Conservation (phyloP, 768 basidiomycete genomes). For the Panaeolus cyanescens region DNA sequence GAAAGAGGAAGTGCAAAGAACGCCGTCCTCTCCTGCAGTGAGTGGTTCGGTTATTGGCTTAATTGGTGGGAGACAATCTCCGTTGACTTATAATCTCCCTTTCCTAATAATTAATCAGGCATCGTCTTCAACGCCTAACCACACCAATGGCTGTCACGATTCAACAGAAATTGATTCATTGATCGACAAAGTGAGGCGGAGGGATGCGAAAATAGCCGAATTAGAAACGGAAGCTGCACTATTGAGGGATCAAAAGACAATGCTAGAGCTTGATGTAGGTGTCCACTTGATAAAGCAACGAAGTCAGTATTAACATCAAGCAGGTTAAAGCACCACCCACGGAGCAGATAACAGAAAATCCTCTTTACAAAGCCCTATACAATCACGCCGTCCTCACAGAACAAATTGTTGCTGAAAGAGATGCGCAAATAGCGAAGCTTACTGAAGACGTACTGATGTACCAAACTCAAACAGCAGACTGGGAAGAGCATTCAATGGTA, state of each 20-base stretch:
- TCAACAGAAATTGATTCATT: conserved; percentile 36
- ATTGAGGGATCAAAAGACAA: conserved; percentile 46
- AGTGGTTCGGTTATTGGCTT: conserved; percentile 56
- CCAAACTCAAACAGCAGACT: conserved; percentile 41
- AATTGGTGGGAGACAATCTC: conserved; percentile 62
- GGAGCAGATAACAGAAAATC: conserved; percentile 47
- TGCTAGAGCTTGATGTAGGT: conserved; percentile 48
- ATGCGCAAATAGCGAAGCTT: conserved; percentile 38
- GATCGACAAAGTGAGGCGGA: conserved; percentile 41
- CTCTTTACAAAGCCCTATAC: conserved; percentile 57
- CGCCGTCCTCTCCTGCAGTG: conserved; percentile 70
- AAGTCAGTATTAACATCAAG: background rate
- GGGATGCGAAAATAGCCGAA: conserved; percentile 47
- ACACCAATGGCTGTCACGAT: conserved; percentile 40
- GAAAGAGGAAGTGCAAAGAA: conserved; percentile 50
- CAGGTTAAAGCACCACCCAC: conserved; percentile 46
- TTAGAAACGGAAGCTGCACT: conserved; percentile 46
- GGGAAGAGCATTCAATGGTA: conserved; percentile 48
- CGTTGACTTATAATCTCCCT: conserved; percentile 38
- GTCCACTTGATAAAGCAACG: background rate
- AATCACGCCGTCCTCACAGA: conserved; percentile 54
- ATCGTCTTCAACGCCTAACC: conserved; percentile 26
- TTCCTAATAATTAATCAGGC: conserved; percentile 53
- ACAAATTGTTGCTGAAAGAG: conserved; percentile 38
- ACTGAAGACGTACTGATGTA: conserved; percentile 46